These are phyloP conservation scores for Aspergillus jensenii DNA, from an alignment of 2,329 filamentous ascomycete species.

Conservation along the genomic window DNA sequence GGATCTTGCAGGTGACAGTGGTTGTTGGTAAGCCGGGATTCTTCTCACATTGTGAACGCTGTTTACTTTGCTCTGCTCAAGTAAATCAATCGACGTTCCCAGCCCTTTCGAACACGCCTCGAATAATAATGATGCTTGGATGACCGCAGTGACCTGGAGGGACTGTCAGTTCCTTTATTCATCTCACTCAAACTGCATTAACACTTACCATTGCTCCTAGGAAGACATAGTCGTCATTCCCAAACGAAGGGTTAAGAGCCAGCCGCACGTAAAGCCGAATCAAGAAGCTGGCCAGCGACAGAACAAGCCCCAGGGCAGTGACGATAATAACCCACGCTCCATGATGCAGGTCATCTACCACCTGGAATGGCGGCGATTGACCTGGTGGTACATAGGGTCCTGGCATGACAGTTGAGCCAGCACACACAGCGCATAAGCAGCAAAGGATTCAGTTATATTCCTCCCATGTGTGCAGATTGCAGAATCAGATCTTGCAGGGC, in stretches of 20 bases:
- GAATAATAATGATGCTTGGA: slow-evolving; percentile 34
- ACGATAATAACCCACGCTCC: slow-evolving; percentile 41
- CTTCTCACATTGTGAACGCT: slow-evolving; percentile 28
- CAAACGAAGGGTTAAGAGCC: slow-evolving; percentile 32
- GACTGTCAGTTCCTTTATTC: neutral
- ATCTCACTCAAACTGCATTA: neutral
- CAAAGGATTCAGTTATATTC: slow-evolving; percentile 3
- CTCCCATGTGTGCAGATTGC: slow-evolving; percentile 1
- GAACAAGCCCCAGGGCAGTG: slow-evolving; percentile 36
- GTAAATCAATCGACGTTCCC: slow-evolving; percentile 32
- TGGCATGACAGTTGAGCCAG: slow-evolving; percentile 15
- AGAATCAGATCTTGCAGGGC: neutral
- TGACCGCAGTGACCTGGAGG: slow-evolving; percentile 27
- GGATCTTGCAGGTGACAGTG: neutral
- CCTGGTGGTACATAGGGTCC: slow-evolving; percentile 33
- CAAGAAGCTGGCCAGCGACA: slow-evolving; percentile 35
- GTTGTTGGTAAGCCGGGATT: too few species aligned
- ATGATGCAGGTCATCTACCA: slow-evolving; percentile 41
- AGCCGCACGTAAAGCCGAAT: slow-evolving; percentile 40
- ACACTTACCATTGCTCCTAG: slow-evolving; percentile 32
- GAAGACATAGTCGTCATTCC: slow-evolving; percentile 35
- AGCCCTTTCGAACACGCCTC: slow-evolving; percentile 32
- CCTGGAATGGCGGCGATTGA: slow-evolving; percentile 37
- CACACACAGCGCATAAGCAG: neutral
- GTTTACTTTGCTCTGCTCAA: slow-evolving; percentile 22